Evolutionary conservation across 495 filamentous ascomycete genomes (phyloP).

Genomic region (Acidiella bohemica): DNA sequence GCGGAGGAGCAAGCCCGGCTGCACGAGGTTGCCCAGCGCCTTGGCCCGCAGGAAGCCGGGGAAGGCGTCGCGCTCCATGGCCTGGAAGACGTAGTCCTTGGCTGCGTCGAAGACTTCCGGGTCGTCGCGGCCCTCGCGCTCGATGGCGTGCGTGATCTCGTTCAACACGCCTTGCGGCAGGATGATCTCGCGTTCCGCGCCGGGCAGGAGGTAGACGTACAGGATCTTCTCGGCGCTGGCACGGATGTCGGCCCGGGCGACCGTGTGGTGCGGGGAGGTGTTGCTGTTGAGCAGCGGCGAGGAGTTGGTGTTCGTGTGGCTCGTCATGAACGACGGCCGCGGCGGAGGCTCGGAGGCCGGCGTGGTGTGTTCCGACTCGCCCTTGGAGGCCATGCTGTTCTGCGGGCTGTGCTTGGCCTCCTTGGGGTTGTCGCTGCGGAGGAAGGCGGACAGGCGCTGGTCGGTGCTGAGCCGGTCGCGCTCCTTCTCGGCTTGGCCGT

Average conservation of each 20-base stretch:
- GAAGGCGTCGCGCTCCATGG: slow-evolving; percentile 98
- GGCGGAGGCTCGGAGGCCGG: slow-evolving; percentile 39
- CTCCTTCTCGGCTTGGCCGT: slow-evolving; percentile 1
- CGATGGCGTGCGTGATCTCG: slow-evolving; percentile 68
- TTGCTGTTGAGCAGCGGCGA: slow-evolving; percentile 22
- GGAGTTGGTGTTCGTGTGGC: slow-evolving; percentile 22
- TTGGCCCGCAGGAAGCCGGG: slow-evolving; percentile 90
- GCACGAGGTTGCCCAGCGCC: slow-evolving; percentile 87
- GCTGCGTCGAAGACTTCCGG: slow-evolving; percentile 93
- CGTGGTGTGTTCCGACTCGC: slow-evolving; percentile 20
- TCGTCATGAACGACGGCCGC: slow-evolving; percentile 58
- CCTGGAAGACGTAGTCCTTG: slow-evolving; percentile 98
- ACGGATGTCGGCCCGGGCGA: slow-evolving; percentile 72
- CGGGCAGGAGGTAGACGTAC: slow-evolving; percentile 84
- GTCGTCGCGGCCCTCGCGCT: slow-evolving; percentile 81
- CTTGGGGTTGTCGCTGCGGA: slow-evolving; percentile 54
- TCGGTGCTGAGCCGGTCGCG: slow-evolving; percentile 32
- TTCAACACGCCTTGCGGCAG: slow-evolving; percentile 74
- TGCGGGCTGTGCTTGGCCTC: slow-evolving; percentile 48
- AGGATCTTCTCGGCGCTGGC: slow-evolving; percentile 94
- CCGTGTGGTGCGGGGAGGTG: slow-evolving; percentile 43
- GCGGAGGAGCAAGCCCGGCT: slow-evolving; percentile 68
- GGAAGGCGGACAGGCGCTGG: slow-evolving; percentile 74
- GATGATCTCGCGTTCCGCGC: slow-evolving; percentile 88
- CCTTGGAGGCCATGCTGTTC: slow-evolving; percentile 39